Evolutionary conservation across 495 filamentous ascomycete genomes (phyloP).

Genomic region (Tuber melanosporum): DNA sequence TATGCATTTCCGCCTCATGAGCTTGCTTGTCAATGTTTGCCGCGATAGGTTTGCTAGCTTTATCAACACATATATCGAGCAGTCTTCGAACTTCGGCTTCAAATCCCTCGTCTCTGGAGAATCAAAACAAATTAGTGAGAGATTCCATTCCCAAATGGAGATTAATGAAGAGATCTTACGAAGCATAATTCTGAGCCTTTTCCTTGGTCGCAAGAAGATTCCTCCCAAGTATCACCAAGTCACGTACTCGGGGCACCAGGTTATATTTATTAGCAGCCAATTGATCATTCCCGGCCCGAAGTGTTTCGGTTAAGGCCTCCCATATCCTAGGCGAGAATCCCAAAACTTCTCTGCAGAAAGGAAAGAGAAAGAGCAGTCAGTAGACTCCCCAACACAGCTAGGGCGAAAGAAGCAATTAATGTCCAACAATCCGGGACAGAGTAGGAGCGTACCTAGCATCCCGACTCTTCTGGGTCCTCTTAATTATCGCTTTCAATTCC

Average conservation of each 20-base stretch:
- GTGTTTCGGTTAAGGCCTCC: constrained; percentile 54
- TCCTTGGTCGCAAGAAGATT: constrained; percentile 64
- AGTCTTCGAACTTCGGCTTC: constrained; percentile 63
- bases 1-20: constrained; percentile 38
- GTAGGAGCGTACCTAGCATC: constrained; percentile 38
- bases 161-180: constrained; percentile 36
- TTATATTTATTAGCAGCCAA: constrained; percentile 46
- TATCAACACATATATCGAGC: constrained; percentile 65
- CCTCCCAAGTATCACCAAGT: constrained; percentile 56
- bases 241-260: constrained; percentile 52
- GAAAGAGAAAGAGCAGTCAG: background rate
- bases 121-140: constrained; percentile 4
- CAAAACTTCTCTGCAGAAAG: constrained; percentile 47
- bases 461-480: constrained; percentile 40
- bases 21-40: constrained; percentile 44
- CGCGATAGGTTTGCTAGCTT: constrained; percentile 47
- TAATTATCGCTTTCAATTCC: constrained; percentile 42
- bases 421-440: background rate
- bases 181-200: constrained; percentile 62
- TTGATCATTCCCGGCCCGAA: constrained; percentile 52
- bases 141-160: background rate
- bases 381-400: background rate
- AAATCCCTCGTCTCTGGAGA: constrained; percentile 49
- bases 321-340: constrained; percentile 54
- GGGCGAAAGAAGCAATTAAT: background rate